Evolutionary conservation across 208 protist genomes (phyloP).

Genomic region (Trypanosoma vivax): DNA sequence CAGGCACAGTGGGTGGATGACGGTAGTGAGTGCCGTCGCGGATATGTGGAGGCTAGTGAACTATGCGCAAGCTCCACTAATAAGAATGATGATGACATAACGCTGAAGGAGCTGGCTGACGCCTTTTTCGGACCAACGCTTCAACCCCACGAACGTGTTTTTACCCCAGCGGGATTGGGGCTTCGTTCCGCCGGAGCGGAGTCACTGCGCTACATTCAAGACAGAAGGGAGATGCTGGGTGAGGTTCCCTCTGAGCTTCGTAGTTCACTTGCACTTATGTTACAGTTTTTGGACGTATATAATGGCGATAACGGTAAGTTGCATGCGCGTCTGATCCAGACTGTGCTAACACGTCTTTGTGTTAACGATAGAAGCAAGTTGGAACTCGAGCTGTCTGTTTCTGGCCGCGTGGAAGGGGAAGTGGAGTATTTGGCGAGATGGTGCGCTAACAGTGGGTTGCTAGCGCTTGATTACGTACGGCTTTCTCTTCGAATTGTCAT

Average conservation of each 20-base stretch:
- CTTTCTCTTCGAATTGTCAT: conserved; percentile 51
- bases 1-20: background rate
- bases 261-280: conserved; percentile 27
- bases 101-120: conserved; percentile 14
- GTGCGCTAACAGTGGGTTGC: conserved; percentile 50
- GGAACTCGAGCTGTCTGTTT: conserved; percentile 69
- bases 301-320: conserved; percentile 29
- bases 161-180: conserved; percentile 47
- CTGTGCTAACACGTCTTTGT: conserved; percentile 31
- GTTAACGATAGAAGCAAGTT: conserved; percentile 26
- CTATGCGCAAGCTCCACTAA: background rate
- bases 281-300: conserved; percentile 38
- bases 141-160: conserved; percentile 13
- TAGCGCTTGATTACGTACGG: conserved; percentile 22
- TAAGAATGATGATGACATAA: background rate
- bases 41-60: too few species aligned
- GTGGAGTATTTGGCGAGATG: conserved; percentile 52
- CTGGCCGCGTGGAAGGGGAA: conserved; percentile 35
- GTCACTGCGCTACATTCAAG: background rate
- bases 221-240: conserved; percentile 14
- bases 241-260: conserved; percentile 13
- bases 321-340: conserved; percentile 36
- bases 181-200: conserved; percentile 42
- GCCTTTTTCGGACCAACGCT: conserved; percentile 18
- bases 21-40: background rate